Evolutionary conservation across 768 basidiomycete species (phyloP), one percentile per base, ranked within the genome.

Genomic region (Trametes maxima): DNA sequence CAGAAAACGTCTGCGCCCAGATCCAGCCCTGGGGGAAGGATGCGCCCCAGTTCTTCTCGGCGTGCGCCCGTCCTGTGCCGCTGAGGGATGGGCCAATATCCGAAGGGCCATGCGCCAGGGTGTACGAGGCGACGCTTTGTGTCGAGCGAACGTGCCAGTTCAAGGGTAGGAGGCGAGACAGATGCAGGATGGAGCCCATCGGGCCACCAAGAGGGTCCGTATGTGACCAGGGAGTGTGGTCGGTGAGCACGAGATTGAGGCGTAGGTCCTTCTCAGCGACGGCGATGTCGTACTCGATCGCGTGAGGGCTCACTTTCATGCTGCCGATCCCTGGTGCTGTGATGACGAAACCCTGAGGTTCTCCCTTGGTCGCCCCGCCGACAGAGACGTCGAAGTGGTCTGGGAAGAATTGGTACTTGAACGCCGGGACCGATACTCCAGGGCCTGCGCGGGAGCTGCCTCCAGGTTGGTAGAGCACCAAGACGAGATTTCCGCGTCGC

Each of bases 31-130:
- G 35, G 36, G 68, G 69, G 54, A 70, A 70, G 22, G 67, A 65
- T 40, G 53, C 53, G 37, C 69, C 69, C 69, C 67, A 70, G 68
- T 70, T 70, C 68, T 70, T 70, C 56, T 70, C 69, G 55, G 66
- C 44, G 40, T 70, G 69, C 19, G 69, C 55, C 28, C 53, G 52
- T 1, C 19, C 63, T 59, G 22, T 36, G 59, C 24, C 64, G 62
- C 3, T 57, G 50, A 42, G 16, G 22, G 37, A n/a, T 17, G 36
- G 11, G 36, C 36, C 17, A 5, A 42, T 8, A 33, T 8, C 28
- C 37, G n/a, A 13, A 22, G 14, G 21, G 33, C 47, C 57, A 43
- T 62, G 63, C 13, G 62, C 42, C 37, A 70, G 19, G 17, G 52
- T n/a, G 50, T 43, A 63, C 0, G 60, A 12, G 2, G 68, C 68